Evolutionary conservation across 805 yeast species (phyloP).

Genomic region (Candida morakotiae): DNA sequence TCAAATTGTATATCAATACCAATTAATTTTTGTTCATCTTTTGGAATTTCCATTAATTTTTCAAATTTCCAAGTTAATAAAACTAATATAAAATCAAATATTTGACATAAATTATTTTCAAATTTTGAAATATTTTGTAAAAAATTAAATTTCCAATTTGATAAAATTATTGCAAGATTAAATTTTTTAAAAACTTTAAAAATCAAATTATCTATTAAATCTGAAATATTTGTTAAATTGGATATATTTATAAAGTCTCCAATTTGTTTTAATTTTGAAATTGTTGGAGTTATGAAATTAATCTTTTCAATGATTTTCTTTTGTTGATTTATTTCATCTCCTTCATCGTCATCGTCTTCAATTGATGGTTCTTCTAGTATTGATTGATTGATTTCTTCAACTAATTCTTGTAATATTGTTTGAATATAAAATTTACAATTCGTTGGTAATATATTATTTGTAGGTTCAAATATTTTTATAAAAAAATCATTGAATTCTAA

Average conservation of each 20-base stretch:
- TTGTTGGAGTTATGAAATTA: constrained; percentile 2
- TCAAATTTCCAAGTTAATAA: constrained; percentile 34
- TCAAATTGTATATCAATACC: constrained; percentile 19
- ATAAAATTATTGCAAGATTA: constrained; percentile 16
- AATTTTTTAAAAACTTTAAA: constrained; percentile 18
- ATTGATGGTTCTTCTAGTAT: constrained; percentile 11
- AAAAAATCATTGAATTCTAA: constrained; percentile 14
- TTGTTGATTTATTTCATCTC: constrained; percentile 14
- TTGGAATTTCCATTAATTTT: constrained; percentile 20
- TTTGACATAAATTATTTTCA: constrained; percentile 13
- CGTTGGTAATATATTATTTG: constrained; percentile 14
- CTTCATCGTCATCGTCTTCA: constrained; percentile 10
- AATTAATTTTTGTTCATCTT: constrained; percentile 16
- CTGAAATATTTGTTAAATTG: constrained; percentile 9
- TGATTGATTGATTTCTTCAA: constrained; percentile 14
- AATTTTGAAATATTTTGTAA: constrained; percentile 11
- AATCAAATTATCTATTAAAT: constrained; percentile 12
- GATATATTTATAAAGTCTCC: constrained; percentile 16
- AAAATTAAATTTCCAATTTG: constrained; percentile 19
- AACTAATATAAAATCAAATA: constrained; percentile 23
- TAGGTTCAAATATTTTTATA: constrained; percentile 3
- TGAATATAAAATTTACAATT: constrained; percentile 21
- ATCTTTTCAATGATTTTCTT: constrained; percentile 11
- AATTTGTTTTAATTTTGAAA: constrained; percentile 22
- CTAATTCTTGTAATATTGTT: constrained; percentile 20